Evolutionary conservation across 2,329 filamentous ascomycete species (phyloP).

Genomic region (Aspergillus fumigatiaffinis): DNA sequence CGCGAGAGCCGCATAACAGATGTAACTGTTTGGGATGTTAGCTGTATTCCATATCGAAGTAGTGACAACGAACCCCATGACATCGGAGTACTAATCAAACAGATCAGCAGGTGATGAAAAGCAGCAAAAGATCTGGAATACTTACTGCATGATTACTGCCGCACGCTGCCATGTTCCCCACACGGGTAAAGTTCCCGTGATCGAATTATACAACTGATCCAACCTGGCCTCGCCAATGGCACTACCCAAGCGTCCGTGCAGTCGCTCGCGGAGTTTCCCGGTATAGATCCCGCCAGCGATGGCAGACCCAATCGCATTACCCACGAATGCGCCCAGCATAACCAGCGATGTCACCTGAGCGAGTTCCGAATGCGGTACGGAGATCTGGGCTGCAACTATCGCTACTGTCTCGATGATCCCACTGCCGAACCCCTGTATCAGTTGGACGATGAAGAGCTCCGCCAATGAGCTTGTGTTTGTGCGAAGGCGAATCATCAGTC

Average conservation of each 20-base stretch:
- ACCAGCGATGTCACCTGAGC: slow-evolving; percentile 48
- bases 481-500: slow-evolving; percentile 49
- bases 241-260: slow-evolving; percentile 36
- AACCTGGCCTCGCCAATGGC: slow-evolving; percentile 29
- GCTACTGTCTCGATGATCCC: slow-evolving; percentile 45
- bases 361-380: slow-evolving; percentile 44
- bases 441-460: slow-evolving; percentile 43
- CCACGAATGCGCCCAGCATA: slow-evolving; percentile 42
- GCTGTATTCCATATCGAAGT: not conserved
- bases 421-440: slow-evolving; percentile 36
- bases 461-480: slow-evolving; percentile 37
- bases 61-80: slow-evolving; percentile 18
- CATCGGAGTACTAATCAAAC: slow-evolving; percentile 24
- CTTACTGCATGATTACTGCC: slow-evolving; percentile 40
- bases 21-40: slow-evolving; percentile 14
- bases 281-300: slow-evolving; percentile 52
- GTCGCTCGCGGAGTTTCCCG: slow-evolving; percentile 37
- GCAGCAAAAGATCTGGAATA: not conserved
- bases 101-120: slow-evolving; percentile 5
- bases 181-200: slow-evolving; percentile 39
- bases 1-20: slow-evolving; percentile 28
- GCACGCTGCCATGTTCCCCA: slow-evolving; percentile 40
- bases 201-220: slow-evolving; percentile 44
- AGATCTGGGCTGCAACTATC: slow-evolving; percentile 45
- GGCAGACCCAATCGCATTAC: slow-evolving; percentile 31